phyloP scores from a whole-genome alignment of 495 filamentous ascomycete genomes.

The Paragyromitra xinjiangensis region DNA sequence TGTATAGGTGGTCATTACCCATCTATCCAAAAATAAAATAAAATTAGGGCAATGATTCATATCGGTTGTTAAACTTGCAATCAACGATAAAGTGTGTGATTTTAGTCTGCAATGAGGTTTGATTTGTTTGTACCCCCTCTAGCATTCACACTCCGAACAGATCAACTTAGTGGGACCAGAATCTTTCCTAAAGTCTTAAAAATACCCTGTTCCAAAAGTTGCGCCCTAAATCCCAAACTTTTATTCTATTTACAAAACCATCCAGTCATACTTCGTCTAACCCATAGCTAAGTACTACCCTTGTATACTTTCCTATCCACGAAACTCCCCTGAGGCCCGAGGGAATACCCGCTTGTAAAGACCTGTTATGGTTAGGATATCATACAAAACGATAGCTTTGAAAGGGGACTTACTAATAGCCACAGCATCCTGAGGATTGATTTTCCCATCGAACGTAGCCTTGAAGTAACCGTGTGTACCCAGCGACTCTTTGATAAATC shows the following conservation, averaged over 20 bases:
- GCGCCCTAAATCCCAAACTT: conserved; percentile 18
- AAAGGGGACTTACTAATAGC: conserved; percentile 66
- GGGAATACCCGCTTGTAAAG: conserved; percentile 57
- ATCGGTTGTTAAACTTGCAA: too few species aligned
- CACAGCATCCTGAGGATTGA: conserved; percentile 92
- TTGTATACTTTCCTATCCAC: conserved; percentile 31
- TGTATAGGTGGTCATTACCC: background rate
- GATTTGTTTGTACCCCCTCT: background rate
- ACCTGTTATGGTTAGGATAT: conserved; percentile 32
- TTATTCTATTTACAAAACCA: conserved; percentile 26
- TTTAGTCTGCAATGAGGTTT: background rate
- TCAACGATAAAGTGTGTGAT: background rate
- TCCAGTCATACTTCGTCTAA: background rate
- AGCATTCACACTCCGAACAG: background rate
- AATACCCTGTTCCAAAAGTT: background rate
- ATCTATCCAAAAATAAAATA: background rate
- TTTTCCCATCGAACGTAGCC: conserved; percentile 92
- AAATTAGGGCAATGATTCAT: background rate
- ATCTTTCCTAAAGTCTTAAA: background rate
- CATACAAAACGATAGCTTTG: background rate
- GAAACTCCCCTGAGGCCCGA: conserved; percentile 48
- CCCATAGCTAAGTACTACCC: background rate
- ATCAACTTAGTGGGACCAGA: background rate
- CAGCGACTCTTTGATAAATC: conserved; percentile 89
- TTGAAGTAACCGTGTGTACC: conserved; percentile 99